A percentile compares a stretch with the other conserved stretches of the same genome.
Conservation (phyloP, 768 basidiomycete species). For the Boletus pseudo-olivaceus region DNA sequence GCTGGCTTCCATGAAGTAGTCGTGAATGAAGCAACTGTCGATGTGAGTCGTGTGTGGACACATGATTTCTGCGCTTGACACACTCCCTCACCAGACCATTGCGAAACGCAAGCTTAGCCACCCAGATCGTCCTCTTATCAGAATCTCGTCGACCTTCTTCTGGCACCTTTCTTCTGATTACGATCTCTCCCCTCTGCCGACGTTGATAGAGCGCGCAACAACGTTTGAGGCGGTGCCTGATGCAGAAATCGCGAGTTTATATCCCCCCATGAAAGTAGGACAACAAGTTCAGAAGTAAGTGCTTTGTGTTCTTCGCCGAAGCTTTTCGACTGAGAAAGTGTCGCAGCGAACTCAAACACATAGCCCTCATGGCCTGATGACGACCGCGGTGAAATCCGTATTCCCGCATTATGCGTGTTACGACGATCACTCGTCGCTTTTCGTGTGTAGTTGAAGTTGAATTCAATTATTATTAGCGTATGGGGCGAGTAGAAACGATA, state of each 20-base stretch:
- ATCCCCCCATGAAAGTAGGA: constrained; percentile 77
- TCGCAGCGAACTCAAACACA: constrained; percentile 73
- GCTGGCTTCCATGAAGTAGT: constrained; percentile 96
- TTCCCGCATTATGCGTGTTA: not conserved
- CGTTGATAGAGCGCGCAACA: constrained; percentile 47
- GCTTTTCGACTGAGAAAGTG: constrained; percentile 6
- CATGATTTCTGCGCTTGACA: not conserved
- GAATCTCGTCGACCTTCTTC: constrained; percentile 97
- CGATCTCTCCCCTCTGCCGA: constrained; percentile 64
- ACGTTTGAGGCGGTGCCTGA: constrained; percentile 37
- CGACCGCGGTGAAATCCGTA: not conserved
- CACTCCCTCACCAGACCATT: constrained; percentile 47
- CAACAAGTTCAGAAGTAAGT: constrained; percentile 81
- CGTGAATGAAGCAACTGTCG: constrained; percentile 75
- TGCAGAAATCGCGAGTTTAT: constrained; percentile 39
- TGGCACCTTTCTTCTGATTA: constrained; percentile 90
- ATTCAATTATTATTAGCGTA: constrained; percentile 24
- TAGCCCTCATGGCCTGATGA: constrained; percentile 69
- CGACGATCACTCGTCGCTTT: not conserved
- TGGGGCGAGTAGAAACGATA: not conserved
- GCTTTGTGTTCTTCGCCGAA: not conserved
- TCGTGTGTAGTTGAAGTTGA: constrained; percentile 33
- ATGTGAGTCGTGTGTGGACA: constrained; percentile 39
- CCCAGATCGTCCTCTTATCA: constrained; percentile 81
- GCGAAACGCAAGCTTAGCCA: constrained; percentile 51